Evolutionary conservation across 2,329 filamentous ascomycete species (phyloP).

Genomic region (Scytalidium lignicola): DNA sequence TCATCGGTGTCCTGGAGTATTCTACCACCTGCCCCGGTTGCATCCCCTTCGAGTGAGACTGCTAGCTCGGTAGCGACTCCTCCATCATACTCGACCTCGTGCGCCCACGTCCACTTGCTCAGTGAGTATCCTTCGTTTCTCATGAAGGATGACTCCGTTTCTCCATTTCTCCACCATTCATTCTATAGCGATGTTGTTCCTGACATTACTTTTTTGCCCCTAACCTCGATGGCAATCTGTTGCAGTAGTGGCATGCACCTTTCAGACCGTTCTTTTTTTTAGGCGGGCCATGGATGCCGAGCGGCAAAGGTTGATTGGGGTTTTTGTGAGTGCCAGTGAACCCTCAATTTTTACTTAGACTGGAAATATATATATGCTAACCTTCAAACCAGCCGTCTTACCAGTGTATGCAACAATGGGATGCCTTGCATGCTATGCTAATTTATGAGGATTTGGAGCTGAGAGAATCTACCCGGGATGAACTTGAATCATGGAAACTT

Average conservation of each 20-base stretch:
- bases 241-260: slow-evolving; percentile 13
- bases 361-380: too few relatives aligned
- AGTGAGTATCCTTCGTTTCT: slow-evolving; percentile 16
- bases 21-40: background rate
- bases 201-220: slow-evolving; percentile 17
- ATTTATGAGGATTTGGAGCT: slow-evolving; percentile 18
- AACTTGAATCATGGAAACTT: slow-evolving; percentile 13
- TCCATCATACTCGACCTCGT: background rate
- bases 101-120: slow-evolving; percentile 5
- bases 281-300: slow-evolving; percentile 15
- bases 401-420: slow-evolving; percentile 15
- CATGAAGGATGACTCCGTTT: slow-evolving; percentile 10
- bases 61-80: background rate
- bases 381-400: slow-evolving; percentile 1
- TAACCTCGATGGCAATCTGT: slow-evolving; percentile 20
- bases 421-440: slow-evolving; percentile 21
- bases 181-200: slow-evolving; percentile 15
- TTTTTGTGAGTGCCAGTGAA: slow-evolving; percentile 3
- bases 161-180: slow-evolving; percentile 14
- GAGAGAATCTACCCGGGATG: slow-evolving; percentile 4
- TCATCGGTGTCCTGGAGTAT: background rate
- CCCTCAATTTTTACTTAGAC: background rate
- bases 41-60: background rate
- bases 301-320: slow-evolving; percentile 16
- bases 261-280: slow-evolving; percentile 11